These are phyloP conservation scores for Drechmeria coniospora DNA, from an alignment of 2,329 filamentous ascomycete genomes.

Conservation along the genomic window DNA sequence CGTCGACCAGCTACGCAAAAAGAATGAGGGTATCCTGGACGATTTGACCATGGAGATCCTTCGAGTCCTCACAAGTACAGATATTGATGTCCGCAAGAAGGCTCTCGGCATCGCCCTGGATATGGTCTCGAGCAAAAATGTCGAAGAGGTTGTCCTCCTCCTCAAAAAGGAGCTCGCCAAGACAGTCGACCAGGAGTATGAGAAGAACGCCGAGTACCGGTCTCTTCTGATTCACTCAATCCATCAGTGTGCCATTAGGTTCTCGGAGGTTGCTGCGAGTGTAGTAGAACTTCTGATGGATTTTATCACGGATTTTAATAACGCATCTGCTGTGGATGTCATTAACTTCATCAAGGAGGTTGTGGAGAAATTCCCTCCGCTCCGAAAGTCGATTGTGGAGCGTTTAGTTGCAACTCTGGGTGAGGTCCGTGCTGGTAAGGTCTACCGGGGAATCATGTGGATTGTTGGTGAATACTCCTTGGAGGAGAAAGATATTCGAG, in stretches of 20 bases:
- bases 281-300: slow-evolving; percentile 97
- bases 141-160: slow-evolving; percentile 89
- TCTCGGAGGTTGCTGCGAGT: slow-evolving; percentile 92
- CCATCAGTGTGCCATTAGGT: slow-evolving; percentile 96
- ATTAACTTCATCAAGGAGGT: slow-evolving; percentile 99
- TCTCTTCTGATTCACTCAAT: slow-evolving; percentile 93
- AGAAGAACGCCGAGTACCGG: slow-evolving; percentile 93
- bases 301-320: slow-evolving; percentile 97
- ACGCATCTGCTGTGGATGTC: slow-evolving; percentile 88
- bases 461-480: slow-evolving; percentile 95
- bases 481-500: slow-evolving; percentile 83
- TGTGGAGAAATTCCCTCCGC: slow-evolving; percentile 88
- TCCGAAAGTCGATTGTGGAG: slow-evolving; percentile 75
- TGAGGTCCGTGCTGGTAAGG: slow-evolving; percentile 91
- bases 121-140: slow-evolving; percentile 98
- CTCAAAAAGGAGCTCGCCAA: slow-evolving; percentile 96
- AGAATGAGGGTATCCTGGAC: slow-evolving; percentile 82
- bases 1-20: slow-evolving; percentile 72
- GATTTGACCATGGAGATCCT: slow-evolving; percentile 96
- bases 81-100: slow-evolving; percentile 90
- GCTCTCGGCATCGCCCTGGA: slow-evolving; percentile 80
- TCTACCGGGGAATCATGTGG: slow-evolving; percentile 93
- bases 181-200: slow-evolving; percentile 96
- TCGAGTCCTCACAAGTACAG: slow-evolving; percentile 83
- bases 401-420: slow-evolving; percentile 78